Conservation (phyloP, 2,329 filamentous ascomycete species). For the Neofusicoccum kwambonambiense region DNA sequence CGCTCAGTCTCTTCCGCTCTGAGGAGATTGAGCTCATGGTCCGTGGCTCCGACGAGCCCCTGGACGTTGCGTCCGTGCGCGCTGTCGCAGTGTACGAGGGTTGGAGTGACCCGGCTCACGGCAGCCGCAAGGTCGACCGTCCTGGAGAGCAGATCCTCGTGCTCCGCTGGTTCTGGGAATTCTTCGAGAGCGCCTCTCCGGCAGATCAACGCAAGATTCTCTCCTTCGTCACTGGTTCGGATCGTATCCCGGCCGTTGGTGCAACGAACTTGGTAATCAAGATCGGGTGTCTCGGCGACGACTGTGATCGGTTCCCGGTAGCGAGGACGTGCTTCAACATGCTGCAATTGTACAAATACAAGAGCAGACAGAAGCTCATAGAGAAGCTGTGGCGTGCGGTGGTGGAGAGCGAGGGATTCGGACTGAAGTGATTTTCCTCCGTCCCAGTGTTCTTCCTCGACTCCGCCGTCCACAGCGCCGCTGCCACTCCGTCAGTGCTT, state of each 20-base stretch:
- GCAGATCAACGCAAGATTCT: constrained; percentile 74
- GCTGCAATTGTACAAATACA: constrained; percentile 73
- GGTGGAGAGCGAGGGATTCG: constrained; percentile 88
- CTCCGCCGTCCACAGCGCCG: no score
- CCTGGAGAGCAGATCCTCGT: constrained; percentile 46
- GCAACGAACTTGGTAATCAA: constrained; percentile 76
- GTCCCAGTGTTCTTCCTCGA: no score
- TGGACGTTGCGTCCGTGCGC: constrained; percentile 74
- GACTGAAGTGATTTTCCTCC: constrained; percentile 62
- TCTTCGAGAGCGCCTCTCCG: constrained; percentile 65
- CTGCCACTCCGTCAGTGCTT: neutral
- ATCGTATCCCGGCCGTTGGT: constrained; percentile 86
- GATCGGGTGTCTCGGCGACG: constrained; percentile 72
- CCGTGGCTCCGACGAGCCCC: constrained; percentile 76
- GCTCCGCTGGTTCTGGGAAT: constrained; percentile 85
- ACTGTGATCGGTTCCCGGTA: constrained; percentile 73
- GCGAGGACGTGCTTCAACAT: constrained; percentile 92
- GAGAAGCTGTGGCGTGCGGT: constrained; percentile 79
- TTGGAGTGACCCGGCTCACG: constrained; percentile 54
- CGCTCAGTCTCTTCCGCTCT: constrained; percentile 79
- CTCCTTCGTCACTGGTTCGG: constrained; percentile 85
- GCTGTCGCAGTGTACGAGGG: constrained; percentile 80
- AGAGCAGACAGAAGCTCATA: constrained; percentile 65
- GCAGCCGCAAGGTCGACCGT: constrained; percentile 26
- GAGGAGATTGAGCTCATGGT: constrained; percentile 90